Evolutionary conservation across 257 asterid species (phyloP).

Genomic region (Agastache rugosa): DNA sequence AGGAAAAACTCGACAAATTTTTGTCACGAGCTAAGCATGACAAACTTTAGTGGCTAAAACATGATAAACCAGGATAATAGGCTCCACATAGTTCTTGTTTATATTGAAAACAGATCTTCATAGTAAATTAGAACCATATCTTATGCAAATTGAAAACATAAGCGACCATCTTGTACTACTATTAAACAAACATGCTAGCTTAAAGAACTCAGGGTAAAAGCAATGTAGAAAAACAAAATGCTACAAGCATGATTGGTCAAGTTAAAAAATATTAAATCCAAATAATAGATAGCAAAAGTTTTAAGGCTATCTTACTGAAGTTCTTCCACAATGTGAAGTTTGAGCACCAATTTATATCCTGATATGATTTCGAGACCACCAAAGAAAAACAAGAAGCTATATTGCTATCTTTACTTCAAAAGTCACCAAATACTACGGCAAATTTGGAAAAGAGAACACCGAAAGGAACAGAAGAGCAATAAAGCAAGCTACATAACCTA

Average conservation of each 20-base stretch:
- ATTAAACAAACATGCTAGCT: conserved; percentile 15
- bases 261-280: conserved; percentile 10
- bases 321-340: background rate
- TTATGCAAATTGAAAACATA: background rate
- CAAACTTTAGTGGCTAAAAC: conserved; percentile 8
- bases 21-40: background rate
- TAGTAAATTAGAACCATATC: background rate
- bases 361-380: conserved; percentile 1
- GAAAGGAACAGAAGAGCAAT: conserved; percentile 11
- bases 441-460: background rate
- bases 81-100: background rate
- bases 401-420: conserved; percentile 6
- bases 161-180: background rate
- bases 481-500: background rate
- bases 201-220: background rate
- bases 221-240: background rate
- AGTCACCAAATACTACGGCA: background rate
- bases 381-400: background rate
- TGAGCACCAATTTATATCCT: conserved; percentile 9
- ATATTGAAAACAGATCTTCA: background rate
- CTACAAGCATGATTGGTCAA: background rate
- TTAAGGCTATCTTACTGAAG: background rate
- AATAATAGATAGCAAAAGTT: background rate
- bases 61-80: conserved; percentile 5
- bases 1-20: conserved; percentile 8